These are phyloP conservation scores for Suillus sp. DNA, from an alignment of 768 basidiomycete genomes.

Conservation along the genomic window DNA sequence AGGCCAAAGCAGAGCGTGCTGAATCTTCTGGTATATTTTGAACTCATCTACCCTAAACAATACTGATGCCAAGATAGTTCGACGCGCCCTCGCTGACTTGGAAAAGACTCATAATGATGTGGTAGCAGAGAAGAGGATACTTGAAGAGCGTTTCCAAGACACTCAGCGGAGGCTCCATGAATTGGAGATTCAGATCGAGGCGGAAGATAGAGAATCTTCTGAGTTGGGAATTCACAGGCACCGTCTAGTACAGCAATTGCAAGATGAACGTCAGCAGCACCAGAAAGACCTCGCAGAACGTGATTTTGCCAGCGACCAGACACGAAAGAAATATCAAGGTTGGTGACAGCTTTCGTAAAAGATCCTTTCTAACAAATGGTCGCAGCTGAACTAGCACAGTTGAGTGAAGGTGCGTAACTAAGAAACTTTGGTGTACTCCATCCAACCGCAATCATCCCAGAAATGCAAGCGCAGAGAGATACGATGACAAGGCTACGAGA, in stretches of 20 bases:
- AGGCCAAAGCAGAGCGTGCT: slow-evolving; percentile 63
- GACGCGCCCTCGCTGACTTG: slow-evolving; percentile 59
- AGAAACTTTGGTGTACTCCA: background rate
- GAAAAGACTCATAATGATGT: slow-evolving; percentile 59
- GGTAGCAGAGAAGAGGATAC: slow-evolving; percentile 51
- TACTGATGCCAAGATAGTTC: slow-evolving; percentile 43
- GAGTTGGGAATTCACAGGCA: slow-evolving; percentile 66
- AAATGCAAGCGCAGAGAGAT: slow-evolving; percentile 78
- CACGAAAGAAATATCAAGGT: slow-evolving; percentile 88
- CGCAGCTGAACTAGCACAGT: slow-evolving; percentile 72
- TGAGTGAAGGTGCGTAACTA: slow-evolving; percentile 66
- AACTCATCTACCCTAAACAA: background rate
- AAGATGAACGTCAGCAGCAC: slow-evolving; percentile 77
- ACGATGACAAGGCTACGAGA: slow-evolving; percentile 74
- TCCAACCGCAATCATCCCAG: slow-evolving; percentile 35
- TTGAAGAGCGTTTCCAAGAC: slow-evolving; percentile 48
- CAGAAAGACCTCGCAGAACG: slow-evolving; percentile 79
- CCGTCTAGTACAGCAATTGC: slow-evolving; percentile 73
- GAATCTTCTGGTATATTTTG: slow-evolving; percentile 57
- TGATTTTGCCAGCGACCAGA: slow-evolving; percentile 78
- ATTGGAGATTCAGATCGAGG: slow-evolving; percentile 64
- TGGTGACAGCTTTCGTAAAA: slow-evolving; percentile 16
- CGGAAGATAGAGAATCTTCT: slow-evolving; percentile 66
- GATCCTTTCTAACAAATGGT: background rate
- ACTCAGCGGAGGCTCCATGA: slow-evolving; percentile 57